phyloP scores from a whole-genome alignment of 148 eudicot genomes.

The Camellia sinensis region DNA sequence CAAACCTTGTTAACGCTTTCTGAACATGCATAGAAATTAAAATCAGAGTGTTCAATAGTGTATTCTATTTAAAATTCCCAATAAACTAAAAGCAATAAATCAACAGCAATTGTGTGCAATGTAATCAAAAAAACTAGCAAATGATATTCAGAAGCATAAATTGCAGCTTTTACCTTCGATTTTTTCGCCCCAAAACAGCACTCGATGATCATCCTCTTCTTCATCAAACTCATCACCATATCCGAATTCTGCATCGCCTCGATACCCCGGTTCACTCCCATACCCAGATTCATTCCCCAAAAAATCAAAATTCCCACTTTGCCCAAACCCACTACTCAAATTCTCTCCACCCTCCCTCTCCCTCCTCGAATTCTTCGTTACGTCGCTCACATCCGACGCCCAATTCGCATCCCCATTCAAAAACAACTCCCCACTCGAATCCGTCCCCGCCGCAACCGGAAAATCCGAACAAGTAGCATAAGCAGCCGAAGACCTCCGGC shows the following conservation, averaged over 20 bases:
- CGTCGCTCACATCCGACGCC: conserved; percentile 75
- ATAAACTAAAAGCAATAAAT: neutral
- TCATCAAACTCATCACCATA: conserved; percentile 82
- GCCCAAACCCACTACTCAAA: conserved; percentile 40
- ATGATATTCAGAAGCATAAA: neutral
- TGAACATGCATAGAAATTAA: too few relatives aligned
- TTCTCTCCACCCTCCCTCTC: conserved; percentile 48
- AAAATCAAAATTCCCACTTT: conserved; percentile 35
- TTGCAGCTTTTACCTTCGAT: conserved; percentile 48
- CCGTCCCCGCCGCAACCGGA: conserved; percentile 68
- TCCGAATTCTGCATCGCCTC: conserved; percentile 84
- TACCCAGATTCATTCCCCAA: conserved; percentile 75
- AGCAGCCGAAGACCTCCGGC: conserved; percentile 52
- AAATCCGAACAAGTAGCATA: conserved; percentile 79
- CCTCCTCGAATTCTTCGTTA: conserved; percentile 40
- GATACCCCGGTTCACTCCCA: conserved; percentile 83
- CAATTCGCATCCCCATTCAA: conserved; percentile 59
- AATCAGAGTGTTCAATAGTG: too few relatives aligned
- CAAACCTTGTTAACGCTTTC: too few relatives aligned
- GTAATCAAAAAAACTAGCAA: neutral
- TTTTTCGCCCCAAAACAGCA: conserved; percentile 62
- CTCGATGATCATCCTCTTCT: conserved; percentile 70
- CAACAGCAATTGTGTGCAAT: neutral
- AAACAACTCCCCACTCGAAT: conserved; percentile 88
- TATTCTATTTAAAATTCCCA: neutral